Evolutionary conservation across 257 asterid species (phyloP), one percentile per base, ranked within the genome.

Genomic region (Jacaranda copaia): DNA sequence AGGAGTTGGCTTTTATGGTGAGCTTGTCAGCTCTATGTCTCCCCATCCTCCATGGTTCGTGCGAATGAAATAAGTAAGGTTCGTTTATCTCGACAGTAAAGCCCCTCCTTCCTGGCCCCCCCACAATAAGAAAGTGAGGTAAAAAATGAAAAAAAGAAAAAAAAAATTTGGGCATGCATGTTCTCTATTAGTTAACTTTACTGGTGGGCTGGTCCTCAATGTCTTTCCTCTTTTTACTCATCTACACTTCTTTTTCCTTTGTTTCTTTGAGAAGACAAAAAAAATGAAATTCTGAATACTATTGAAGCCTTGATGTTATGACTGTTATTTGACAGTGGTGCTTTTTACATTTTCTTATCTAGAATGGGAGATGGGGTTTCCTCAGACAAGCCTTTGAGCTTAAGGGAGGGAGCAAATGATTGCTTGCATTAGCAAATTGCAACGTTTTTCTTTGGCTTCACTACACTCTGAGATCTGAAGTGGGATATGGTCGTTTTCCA

Each of bases 371-470:
- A 77, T 63, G 70, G 80, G 84, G 58, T 66, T 78, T 80, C 77
- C 76, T 77, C 81, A 73, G 79, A 68, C 79, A 79, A 84, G 84
- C 63, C 82, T 84, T 89, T 83, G 88, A 85, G 92, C 81, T 81
- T 25, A 74, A 81, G 77, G 89, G 90, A 85, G 53, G 85, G 82
- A 76, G 83, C 83, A 88, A 76, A 88, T 86, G 87, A 85, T 88
- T 91, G 77, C 84, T 79, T 82, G 42, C 60, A 15, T 11, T 79
- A 71, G 51, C 80, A 70, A 52, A 79, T 81, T 87, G 74, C 71
- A 81, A 80, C 83, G 74, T 78, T 82, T 82, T 78, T 74, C 84
- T 82, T 83, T 83, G 66, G 88, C 79, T 86, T 82, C 81, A 85
- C 88, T 88, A 25, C 32, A 79, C 87, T 57, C 72, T 64, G 84